Percentiles rank a stretch among this genome's conserved stretches.
phyloP scores from a whole-genome alignment of 805 yeast species.

The Saccharomyces jurei region DNA sequence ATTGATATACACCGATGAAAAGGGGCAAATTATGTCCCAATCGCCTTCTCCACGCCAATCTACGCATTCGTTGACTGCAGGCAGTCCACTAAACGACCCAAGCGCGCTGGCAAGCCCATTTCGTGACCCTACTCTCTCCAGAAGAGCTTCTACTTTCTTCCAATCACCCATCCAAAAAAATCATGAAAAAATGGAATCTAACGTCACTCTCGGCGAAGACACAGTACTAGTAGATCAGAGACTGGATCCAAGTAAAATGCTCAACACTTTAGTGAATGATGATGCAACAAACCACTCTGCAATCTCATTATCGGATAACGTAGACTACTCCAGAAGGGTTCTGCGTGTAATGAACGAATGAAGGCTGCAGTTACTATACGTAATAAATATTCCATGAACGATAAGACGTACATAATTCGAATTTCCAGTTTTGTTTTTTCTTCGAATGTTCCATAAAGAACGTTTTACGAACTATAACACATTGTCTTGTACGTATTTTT shows the following conservation, averaged over 20 bases:
- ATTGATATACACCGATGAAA: slow-evolving; percentile 18
- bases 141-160: slow-evolving; percentile 3
- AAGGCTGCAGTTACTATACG: background rate
- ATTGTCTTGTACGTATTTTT: background rate
- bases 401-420: background rate
- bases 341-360: slow-evolving; percentile 34
- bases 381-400: background rate
- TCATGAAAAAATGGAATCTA: background rate
- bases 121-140: background rate
- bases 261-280: slow-evolving; percentile 4
- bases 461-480: background rate
- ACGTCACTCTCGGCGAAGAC: slow-evolving; percentile 7
- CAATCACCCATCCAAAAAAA: slow-evolving; percentile 19
- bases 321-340: slow-evolving; percentile 43
- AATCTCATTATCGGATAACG: slow-evolving; percentile 38
- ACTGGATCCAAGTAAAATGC: slow-evolving; percentile 24
- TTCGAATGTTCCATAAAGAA: background rate
- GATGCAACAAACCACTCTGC: slow-evolving; percentile 6
- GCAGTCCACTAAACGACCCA: background rate
- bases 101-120: background rate
- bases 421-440: background rate
- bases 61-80: slow-evolving; percentile 3
- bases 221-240: slow-evolving; percentile 35
- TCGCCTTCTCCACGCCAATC: background rate
- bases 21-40: slow-evolving; percentile 12